Conservation (phyloP, 352 stramenopile species). For the Phytophthora hybrid region DNA sequence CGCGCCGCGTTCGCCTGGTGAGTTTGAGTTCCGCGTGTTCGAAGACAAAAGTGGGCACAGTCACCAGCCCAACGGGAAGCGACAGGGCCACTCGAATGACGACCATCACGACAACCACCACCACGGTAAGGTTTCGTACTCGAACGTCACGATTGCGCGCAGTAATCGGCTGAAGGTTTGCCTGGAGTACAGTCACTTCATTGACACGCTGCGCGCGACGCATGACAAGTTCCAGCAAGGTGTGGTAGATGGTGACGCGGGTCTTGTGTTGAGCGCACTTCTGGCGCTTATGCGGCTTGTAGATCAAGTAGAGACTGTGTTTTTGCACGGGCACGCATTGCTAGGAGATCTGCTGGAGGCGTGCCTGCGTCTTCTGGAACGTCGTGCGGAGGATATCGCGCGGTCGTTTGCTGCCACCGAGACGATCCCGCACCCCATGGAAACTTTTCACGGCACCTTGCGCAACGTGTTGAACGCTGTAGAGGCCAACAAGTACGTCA, state of each 20-base stretch:
- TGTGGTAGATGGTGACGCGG: slow-evolving; percentile 58
- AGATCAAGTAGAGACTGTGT: slow-evolving; percentile 81
- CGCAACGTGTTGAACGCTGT: slow-evolving; percentile 77
- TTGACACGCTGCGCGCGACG: slow-evolving; percentile 71
- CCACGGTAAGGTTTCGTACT: slow-evolving; percentile 52
- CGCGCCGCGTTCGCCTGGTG: slow-evolving; percentile 75
- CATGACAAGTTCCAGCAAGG: slow-evolving; percentile 74
- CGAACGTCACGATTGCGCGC: slow-evolving; percentile 71
- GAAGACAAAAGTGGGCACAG: slow-evolving; percentile 64
- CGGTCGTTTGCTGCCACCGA: slow-evolving; percentile 58
- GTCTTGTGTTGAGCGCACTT: slow-evolving; percentile 68
- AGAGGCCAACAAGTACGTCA: slow-evolving; percentile 72
- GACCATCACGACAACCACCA: slow-evolving; percentile 44
- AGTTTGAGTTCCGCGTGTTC: slow-evolving; percentile 89
- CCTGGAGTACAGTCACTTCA: slow-evolving; percentile 84
- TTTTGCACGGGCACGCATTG: slow-evolving; percentile 70
- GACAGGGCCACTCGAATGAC: slow-evolving; percentile 29
- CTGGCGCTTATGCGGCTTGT: slow-evolving; percentile 71
- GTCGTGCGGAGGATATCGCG: slow-evolving; percentile 49
- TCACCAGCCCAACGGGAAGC: slow-evolving; percentile 40
- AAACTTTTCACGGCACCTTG: slow-evolving; percentile 80
- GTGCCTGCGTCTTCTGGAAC: slow-evolving; percentile 60
- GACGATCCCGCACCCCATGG: slow-evolving; percentile 71
- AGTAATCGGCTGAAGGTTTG: slow-evolving; percentile 80
- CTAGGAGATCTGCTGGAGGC: slow-evolving; percentile 68